A percentile compares a stretch with the other conserved stretches of the same genome.
Conservation (phyloP, 176 grass and related monocot genomes). For the Tillandsia fasciculata region DNA sequence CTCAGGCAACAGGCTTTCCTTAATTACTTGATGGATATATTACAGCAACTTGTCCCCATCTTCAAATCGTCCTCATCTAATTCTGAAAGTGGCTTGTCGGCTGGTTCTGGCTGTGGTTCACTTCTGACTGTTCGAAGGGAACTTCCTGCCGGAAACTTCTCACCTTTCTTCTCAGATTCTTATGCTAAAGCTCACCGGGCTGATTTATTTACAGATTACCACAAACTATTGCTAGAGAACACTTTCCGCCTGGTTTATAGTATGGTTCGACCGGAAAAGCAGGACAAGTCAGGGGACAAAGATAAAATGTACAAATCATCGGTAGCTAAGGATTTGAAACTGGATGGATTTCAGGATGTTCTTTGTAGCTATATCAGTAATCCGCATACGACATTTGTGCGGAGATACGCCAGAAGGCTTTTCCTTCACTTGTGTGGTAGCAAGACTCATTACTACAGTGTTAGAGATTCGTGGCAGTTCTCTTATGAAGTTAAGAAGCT, state of each 20-base stretch:
- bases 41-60: constrained; percentile 79
- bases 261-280: constrained; percentile 93
- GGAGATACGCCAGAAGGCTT: constrained; percentile 92
- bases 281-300: constrained; percentile 72
- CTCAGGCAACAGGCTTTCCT: constrained; percentile 84
- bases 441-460: constrained; percentile 90
- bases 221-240: constrained; percentile 86
- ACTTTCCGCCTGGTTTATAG: constrained; percentile 93
- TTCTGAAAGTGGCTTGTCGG: constrained; percentile 42
- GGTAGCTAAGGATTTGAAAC: constrained; percentile 75
- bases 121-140: constrained; percentile 80
- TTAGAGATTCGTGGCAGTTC: constrained; percentile 86
- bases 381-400: constrained; percentile 81
- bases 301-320: constrained; percentile 66
- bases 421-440: constrained; percentile 97
- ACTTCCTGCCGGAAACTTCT: constrained; percentile 89
- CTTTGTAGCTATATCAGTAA: constrained; percentile 99
- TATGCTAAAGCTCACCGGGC: constrained; percentile 90
- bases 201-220: constrained; percentile 87
- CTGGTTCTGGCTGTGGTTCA: constrained; percentile 79
- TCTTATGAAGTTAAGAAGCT: constrained; percentile 86
- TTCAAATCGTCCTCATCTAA: constrained; percentile 68
- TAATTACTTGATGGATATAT: constrained; percentile 95
- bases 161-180: constrained; percentile 94
- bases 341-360: constrained; percentile 94